These are phyloP conservation scores for Lasiosphaeria hispida DNA, from an alignment of 495 filamentous ascomycete genomes.

Conservation along the genomic window DNA sequence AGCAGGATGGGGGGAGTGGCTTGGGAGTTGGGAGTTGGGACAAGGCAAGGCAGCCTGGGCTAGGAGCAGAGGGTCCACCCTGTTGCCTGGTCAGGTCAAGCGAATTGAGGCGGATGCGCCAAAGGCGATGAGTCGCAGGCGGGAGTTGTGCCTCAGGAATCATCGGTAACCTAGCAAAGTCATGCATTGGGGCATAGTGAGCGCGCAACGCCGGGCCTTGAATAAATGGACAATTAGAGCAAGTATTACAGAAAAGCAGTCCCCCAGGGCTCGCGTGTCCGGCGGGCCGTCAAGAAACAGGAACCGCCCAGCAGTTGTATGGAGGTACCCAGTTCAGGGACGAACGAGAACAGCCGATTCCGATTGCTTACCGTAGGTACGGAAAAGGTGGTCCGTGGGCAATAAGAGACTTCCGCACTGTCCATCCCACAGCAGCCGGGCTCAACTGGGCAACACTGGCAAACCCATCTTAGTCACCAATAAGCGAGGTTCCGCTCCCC, in stretches of 20 bases:
- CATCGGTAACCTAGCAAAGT: no score
- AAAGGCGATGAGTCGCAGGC: background rate
- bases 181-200: background rate
- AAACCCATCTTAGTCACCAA: background rate
- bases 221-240: no score
- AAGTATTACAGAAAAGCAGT: no score
- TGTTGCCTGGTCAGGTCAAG: slow-evolving; percentile 11
- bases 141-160: background rate
- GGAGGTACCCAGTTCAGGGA: background rate
- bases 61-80: background rate
- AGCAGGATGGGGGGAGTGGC: slow-evolving; percentile 2
- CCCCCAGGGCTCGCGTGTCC: background rate
- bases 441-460: background rate
- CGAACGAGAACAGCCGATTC: slow-evolving; percentile 3
- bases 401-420: slow-evolving; percentile 20
- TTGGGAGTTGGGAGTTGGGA: background rate
- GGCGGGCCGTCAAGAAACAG: background rate
- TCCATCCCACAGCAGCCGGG: no score
- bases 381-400: background rate
- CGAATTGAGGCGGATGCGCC: background rate
- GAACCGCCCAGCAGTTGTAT: background rate
- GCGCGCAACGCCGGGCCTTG: background rate
- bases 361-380: slow-evolving; percentile 14
- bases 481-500: background rate
- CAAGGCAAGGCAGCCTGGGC: background rate